These are phyloP conservation scores for Naganishia vaughanmartiniae DNA, from an alignment of 768 basidiomycete genomes.

Conservation along the genomic window DNA sequence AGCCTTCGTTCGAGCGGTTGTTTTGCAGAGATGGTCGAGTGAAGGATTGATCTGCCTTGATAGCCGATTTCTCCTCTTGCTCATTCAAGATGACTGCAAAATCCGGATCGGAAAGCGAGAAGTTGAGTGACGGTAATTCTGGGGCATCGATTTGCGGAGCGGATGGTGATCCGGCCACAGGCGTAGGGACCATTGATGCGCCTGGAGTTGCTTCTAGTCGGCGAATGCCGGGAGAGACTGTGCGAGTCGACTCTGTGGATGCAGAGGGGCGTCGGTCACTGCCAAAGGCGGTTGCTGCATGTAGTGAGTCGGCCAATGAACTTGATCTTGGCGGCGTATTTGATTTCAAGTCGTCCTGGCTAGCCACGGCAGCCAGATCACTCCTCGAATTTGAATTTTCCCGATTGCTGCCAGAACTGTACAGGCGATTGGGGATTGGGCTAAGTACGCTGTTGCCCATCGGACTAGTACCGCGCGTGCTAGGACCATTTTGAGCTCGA, in stretches of 20 bases:
- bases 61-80: constrained; percentile 33
- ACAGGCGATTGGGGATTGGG: constrained; percentile 15
- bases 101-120: constrained; percentile 78
- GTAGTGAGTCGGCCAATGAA: constrained; percentile 39
- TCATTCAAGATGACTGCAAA: constrained; percentile 57
- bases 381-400: background rate
- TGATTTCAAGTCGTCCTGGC: constrained; percentile 23
- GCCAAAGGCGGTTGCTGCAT: constrained; percentile 14
- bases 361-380: constrained; percentile 15
- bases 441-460: constrained; percentile 19
- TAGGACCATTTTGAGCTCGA: background rate
- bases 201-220: background rate
- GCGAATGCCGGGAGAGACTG: background rate
- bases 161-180: background rate
- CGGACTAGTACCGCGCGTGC: constrained; percentile 22
- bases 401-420: background rate
- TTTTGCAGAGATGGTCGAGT: background rate
- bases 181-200: background rate
- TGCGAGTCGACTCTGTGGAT: constrained; percentile 7
- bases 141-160: constrained; percentile 67
- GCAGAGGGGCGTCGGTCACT: constrained; percentile 5
- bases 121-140: constrained; percentile 83
- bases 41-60: background rate
- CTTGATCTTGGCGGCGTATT: constrained; percentile 41
- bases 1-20: background rate